Percentiles rank a stretch among this genome's conserved stretches.
These are phyloP conservation scores for Tuber aestivum DNA, from an alignment of 495 filamentous ascomycete species.

Conservation along the genomic window DNA sequence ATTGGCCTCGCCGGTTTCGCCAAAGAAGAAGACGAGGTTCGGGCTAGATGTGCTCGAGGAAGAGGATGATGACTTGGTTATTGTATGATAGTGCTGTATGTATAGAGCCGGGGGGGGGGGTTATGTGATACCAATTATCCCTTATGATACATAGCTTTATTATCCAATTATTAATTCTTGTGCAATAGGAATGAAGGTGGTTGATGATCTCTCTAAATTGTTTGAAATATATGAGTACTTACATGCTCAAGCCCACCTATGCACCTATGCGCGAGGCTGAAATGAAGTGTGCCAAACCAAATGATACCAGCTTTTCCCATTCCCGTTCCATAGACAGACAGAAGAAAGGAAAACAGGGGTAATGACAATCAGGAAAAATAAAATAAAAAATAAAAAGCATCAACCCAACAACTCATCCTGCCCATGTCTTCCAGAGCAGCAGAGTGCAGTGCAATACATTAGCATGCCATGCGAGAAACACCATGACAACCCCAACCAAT, in stretches of 20 bases:
- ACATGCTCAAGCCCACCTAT: neutral
- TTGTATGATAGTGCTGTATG: constrained; percentile 16
- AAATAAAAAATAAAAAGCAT: neutral
- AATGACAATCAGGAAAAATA: neutral
- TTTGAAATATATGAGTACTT: neutral
- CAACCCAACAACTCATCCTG: neutral
- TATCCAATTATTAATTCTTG: constrained; percentile 42
- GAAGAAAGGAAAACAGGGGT: neutral
- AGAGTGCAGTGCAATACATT: constrained; percentile 8
- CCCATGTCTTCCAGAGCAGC: neutral
- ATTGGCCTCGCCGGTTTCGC: constrained; percentile 42
- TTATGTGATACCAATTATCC: neutral
- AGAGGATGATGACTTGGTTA: constrained; percentile 49
- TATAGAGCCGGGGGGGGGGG: neutral
- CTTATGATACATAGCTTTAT: neutral
- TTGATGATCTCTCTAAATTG: constrained; percentile 50
- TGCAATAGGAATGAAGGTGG: constrained; percentile 48
- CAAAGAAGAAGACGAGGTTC: constrained; percentile 75
- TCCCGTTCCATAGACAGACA: neutral
- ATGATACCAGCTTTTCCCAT: neutral
- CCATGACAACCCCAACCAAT: neutral
- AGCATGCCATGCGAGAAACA: constrained; percentile 4
- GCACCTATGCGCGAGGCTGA: neutral
- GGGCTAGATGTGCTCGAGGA: constrained; percentile 58
- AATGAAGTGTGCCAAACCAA: neutral